Evolutionary conservation across 352 stramenopile genomes (phyloP).

Genomic region (Globisporangium irregulare): DNA sequence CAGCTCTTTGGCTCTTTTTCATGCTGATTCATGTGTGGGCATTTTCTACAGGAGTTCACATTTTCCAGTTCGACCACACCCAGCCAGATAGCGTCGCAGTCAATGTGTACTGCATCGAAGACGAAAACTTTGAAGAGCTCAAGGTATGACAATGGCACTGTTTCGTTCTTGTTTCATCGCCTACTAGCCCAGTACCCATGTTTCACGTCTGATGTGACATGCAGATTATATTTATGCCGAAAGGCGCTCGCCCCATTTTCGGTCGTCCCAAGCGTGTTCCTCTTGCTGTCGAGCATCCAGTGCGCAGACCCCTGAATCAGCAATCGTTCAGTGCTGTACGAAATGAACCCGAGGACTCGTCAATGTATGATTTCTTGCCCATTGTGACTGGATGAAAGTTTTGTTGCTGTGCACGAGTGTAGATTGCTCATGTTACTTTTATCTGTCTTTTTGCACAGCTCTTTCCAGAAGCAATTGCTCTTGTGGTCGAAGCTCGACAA

Average conservation of each 20-base stretch:
- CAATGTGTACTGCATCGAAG: slow-evolving; percentile 80
- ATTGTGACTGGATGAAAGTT: not conserved
- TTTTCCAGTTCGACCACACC: slow-evolving; percentile 81
- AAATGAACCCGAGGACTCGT: slow-evolving; percentile 50
- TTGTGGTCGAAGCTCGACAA: slow-evolving; percentile 72
- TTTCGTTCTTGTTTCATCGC: not conserved
- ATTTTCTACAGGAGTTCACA: slow-evolving; percentile 54
- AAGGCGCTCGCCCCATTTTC: slow-evolving; percentile 64
- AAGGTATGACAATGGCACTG: slow-evolving; percentile 34
- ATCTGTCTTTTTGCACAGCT: slow-evolving; percentile 18
- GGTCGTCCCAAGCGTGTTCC: slow-evolving; percentile 41
- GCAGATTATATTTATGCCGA: slow-evolving; percentile 82
- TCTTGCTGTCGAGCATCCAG: slow-evolving; percentile 37
- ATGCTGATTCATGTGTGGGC: slow-evolving; percentile 1
- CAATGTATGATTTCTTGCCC: slow-evolving; percentile 37
- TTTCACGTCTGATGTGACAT: not conserved
- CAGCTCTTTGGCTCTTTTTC: not conserved
- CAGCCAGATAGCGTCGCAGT: slow-evolving; percentile 68
- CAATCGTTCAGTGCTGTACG: slow-evolving; percentile 33
- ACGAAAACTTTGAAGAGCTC: slow-evolving; percentile 80
- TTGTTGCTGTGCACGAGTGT: not conserved
- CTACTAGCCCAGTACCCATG: not conserved
- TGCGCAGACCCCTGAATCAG: slow-evolving; percentile 39
- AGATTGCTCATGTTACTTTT: not conserved
- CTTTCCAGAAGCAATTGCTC: slow-evolving; percentile 81